Evolutionary conservation across 305 asterid species (phyloP), one percentile per base, ranked within the genome.

Genomic region (Fraxinus platypoda): DNA sequence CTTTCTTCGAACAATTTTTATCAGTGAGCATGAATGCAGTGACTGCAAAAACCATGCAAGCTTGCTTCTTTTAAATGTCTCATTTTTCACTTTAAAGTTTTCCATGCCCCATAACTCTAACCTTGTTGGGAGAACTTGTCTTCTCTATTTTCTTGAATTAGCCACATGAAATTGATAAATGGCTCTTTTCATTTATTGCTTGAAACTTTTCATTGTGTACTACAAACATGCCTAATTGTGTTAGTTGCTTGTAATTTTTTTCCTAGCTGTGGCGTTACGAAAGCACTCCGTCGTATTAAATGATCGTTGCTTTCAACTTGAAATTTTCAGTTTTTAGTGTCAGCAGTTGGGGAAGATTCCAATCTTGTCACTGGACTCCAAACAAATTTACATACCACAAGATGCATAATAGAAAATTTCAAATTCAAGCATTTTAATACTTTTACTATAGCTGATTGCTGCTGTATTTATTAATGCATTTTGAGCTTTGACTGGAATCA

Each of bases 1-100:
- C 77, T 74, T 82, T 75, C 54, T 75, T 75, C 74, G 71, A 62
- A 57, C 68, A 13, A 34, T 38, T 72, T 82, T 77, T 54, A 79
- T 34, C 35, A 70, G 75, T 31, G 7, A 30, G 8, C 6, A 30
- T 28, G 21, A 70, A 70, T 71, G 4, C 77, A 52, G 68, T 83
- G 59, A 28, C 30, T 52, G 19, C 81, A 71, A 64, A 52, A 74
- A 80, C n/a, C 66, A 78, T 54, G 80, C 8, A 31, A 34, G 62
- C 59, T 7, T 82, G 72, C 64, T 75, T 84, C 68, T 57, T 66
- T 43, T 73, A 30, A 30, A 15, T 11, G 4, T 76, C 52, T 74
- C 70, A 35, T 78, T 37, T 59, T 70, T 52, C 35, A 35, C 77
- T 28, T 23, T 8, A 38, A 80, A 74, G 28, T 75, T 57, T 76